Base-by-base conservation (phyloP, 371 early-diverging fungal genomes). In the Actinomortierella ambigua region DNA sequence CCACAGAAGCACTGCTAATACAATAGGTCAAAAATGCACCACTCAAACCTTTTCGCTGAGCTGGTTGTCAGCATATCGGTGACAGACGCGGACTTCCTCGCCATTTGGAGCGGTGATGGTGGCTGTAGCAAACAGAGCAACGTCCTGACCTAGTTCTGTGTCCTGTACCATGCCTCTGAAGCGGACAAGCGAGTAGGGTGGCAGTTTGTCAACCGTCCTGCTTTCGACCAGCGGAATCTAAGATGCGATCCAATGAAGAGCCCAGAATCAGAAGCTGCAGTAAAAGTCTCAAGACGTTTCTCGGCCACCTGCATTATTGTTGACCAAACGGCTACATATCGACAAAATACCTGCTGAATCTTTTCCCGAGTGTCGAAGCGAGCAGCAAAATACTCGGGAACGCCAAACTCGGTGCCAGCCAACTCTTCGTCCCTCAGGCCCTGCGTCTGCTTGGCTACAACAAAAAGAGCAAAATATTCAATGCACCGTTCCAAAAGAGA, bases 151-250 rank as follows among this genome's bases (percentile, higher is more conserved):
- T 20, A 88, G 78, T 24, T 84, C 82, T 13, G 85, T 85, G 58
- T 89, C 88, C 61, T 89, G 89, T 22, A 87, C 76, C 89, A 89
- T 89, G 68, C 86, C 84, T 52, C 85, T 77, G 57, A 89, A 86
- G 8, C 88, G 78, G 18, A 89, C 85, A 18, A 89, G 67, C 3
- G 83, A 73, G 57, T 84, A 75, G 57, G 78, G 47, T 14, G 82
- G 79, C 11, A 84, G 54, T 23, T 57, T 62, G 34, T 69, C 58
- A 42, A 80, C 71, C 55, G 80, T 71, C 3, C 59, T 53, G 22
- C 77, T 65, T 58, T 83, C 82, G 18, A 86, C 57, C 39, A 81
- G 63, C 49, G 84, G 82, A 40, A 86, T 83, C 82, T 86, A 68
- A 6, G 4, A 34, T 11, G 11, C 24, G 23, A 29, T 24, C 1